Conservation (phyloP, 352 stramenopile species). For the Hyaloperonospora brassicae region DNA sequence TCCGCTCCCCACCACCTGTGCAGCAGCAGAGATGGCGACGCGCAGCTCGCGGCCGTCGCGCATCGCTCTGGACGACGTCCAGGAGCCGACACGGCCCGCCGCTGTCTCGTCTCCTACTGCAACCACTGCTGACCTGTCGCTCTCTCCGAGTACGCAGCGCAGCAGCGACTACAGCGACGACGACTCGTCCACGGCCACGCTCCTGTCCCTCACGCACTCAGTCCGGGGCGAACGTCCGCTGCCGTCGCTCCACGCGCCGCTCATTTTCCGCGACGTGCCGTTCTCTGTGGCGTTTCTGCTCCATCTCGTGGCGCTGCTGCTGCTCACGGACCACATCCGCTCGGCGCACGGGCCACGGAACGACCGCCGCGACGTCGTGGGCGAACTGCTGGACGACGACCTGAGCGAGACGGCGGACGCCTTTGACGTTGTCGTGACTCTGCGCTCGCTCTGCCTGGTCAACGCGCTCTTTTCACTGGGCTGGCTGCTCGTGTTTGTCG, state of each 20-base stretch:
- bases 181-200: slow-evolving; percentile 28
- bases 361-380: slow-evolving; percentile 25
- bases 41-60: slow-evolving; percentile 23
- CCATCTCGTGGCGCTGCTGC: slow-evolving; percentile 45
- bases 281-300: slow-evolving; percentile 44
- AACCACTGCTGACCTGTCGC: slow-evolving; percentile 54
- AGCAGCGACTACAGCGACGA: slow-evolving; percentile 26
- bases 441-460: slow-evolving; percentile 59
- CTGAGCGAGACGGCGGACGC: slow-evolving; percentile 19
- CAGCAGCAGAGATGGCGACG: slow-evolving; percentile 19
- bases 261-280: slow-evolving; percentile 52
- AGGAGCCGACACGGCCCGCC: slow-evolving; percentile 18
- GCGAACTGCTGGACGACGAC: slow-evolving; percentile 18
- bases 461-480: slow-evolving; percentile 64
- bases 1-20: slow-evolving; percentile 5
- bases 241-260: slow-evolving; percentile 49
- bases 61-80: slow-evolving; percentile 34
- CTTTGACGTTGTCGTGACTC: slow-evolving; percentile 37
- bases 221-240: slow-evolving; percentile 45
- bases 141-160: slow-evolving; percentile 28
- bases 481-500: slow-evolving; percentile 69
- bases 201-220: slow-evolving; percentile 63
- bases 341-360: slow-evolving; percentile 11
- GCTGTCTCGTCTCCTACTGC: slow-evolving; percentile 21
- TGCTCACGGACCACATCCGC: slow-evolving; percentile 39